Conservation (phyloP, 345 rosid species). For the Jatropha curcas region DNA sequence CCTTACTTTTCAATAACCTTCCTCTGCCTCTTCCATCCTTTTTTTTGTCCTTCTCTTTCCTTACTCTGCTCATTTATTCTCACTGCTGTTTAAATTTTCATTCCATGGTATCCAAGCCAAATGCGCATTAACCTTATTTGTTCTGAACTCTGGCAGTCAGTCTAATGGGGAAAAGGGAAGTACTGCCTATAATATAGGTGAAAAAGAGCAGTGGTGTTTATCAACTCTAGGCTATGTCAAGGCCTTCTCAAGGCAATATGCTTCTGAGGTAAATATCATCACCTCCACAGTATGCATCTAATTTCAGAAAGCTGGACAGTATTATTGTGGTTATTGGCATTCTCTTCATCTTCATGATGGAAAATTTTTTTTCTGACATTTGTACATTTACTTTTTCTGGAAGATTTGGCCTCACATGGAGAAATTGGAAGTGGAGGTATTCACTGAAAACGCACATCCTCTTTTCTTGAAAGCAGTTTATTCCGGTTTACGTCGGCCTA, state of each 20-base stretch:
- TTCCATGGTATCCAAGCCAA: not conserved
- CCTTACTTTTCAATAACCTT: too few relatives aligned
- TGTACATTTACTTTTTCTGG: constrained; percentile 17
- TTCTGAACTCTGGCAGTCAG: constrained; percentile 37
- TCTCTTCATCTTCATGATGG: too few relatives aligned
- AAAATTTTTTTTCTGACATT: not conserved
- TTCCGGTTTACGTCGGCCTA: constrained; percentile 53
- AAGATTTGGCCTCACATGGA: constrained; percentile 90
- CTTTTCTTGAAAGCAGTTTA: constrained; percentile 68
- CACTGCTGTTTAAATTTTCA: not conserved
- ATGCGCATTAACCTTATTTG: not conserved
- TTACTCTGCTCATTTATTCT: not conserved
- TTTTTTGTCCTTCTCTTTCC: not conserved
- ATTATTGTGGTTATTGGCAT: too few relatives aligned
- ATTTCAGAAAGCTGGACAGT: too few relatives aligned
- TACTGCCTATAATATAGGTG: constrained; percentile 52
- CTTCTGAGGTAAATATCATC: constrained; percentile 65
- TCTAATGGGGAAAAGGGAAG: constrained; percentile 44
- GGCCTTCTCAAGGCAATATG: constrained; percentile 88
- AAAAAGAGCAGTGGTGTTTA: constrained; percentile 92
- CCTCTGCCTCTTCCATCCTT: not conserved
- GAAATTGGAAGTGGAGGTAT: constrained; percentile 69
- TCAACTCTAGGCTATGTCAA: constrained; percentile 86
- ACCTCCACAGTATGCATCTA: too few relatives aligned
- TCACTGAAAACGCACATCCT: constrained; percentile 67